phyloP scores from a whole-genome alignment of 73 alveolate genomes.

The Stentor roeselii region DNA sequence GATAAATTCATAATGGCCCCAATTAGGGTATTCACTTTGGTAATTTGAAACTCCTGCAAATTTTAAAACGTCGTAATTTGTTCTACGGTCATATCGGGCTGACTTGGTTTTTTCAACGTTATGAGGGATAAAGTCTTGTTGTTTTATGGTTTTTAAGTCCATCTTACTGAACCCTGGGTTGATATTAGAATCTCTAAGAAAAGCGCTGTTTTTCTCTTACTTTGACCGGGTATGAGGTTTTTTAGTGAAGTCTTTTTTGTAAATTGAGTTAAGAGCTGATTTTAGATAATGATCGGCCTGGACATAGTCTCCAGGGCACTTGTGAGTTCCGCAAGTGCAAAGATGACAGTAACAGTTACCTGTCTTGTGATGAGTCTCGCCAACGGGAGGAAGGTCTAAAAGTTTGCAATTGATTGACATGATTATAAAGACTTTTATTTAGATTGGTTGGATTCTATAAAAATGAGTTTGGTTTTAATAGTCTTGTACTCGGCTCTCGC shows the following conservation, averaged over 20 bases:
- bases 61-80: neutral
- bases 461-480: too few species aligned
- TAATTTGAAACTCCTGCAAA: neutral
- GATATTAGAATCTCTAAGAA: neutral
- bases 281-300: neutral
- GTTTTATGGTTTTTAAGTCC: slow-evolving; percentile 3
- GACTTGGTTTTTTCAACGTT: neutral
- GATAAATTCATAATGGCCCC: slow-evolving; percentile 17
- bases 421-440: too few species aligned
- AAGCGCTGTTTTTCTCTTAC: neutral
- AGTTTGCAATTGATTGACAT: neutral
- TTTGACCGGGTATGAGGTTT: neutral
- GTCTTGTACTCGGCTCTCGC: too few species aligned
- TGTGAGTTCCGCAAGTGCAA: slow-evolving; percentile 7
- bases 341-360: slow-evolving; percentile 13
- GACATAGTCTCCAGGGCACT: neutral
- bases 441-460: too few species aligned
- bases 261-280: neutral
- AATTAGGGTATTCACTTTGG: slow-evolving; percentile 11
- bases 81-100: neutral
- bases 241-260: neutral
- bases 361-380: neutral
- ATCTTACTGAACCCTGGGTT: neutral
- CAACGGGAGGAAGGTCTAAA: slow-evolving; percentile 4
- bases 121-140: neutral